Evolutionary conservation across 306 rosid genomes (phyloP).

Genomic region (Quercus gilva): DNA sequence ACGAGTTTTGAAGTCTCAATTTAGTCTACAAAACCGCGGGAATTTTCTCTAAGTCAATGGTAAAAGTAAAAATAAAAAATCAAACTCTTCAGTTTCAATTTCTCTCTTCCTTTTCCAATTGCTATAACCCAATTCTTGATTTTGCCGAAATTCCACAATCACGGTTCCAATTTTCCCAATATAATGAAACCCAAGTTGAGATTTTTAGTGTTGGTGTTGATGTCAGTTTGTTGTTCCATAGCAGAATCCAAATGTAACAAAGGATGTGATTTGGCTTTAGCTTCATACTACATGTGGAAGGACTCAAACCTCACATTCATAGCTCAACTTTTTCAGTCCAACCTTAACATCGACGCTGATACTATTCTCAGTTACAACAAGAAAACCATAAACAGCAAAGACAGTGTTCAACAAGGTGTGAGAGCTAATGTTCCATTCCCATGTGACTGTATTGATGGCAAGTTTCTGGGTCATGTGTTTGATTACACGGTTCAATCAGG

Average conservation of each 20-base stretch:
- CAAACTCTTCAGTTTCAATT: too few relatives aligned
- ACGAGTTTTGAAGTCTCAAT: too few relatives aligned
- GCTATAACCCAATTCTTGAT: neutral
- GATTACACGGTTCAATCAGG: conserved; percentile 28
- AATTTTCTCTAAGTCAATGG: too few relatives aligned
- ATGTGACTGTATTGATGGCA: conserved; percentile 46
- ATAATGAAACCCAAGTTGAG: conserved; percentile 42
- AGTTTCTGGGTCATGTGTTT: conserved; percentile 60
- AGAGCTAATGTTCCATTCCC: conserved; percentile 52
- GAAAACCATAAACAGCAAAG: conserved; percentile 3
- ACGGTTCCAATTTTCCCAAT: neutral
- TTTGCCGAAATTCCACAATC: neutral
- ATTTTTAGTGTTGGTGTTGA: conserved; percentile 24
- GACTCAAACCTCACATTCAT: neutral
- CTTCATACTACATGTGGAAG: conserved; percentile 38
- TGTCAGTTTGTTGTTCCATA: conserved; percentile 11
- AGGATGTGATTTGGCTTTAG: conserved; percentile 62
- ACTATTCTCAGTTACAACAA: conserved; percentile 33
- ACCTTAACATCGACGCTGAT: neutral
- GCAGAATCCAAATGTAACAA: conserved; percentile 51
- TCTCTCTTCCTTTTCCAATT: neutral
- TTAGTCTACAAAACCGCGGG: too few relatives aligned
- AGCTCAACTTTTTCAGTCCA: conserved; percentile 19
- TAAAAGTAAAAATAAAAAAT: too few relatives aligned
- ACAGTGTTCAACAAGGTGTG: fast-evolving